phyloP scores from a whole-genome alignment of 2,329 filamentous ascomycete genomes.

The Arthrobotrys iridis region DNA sequence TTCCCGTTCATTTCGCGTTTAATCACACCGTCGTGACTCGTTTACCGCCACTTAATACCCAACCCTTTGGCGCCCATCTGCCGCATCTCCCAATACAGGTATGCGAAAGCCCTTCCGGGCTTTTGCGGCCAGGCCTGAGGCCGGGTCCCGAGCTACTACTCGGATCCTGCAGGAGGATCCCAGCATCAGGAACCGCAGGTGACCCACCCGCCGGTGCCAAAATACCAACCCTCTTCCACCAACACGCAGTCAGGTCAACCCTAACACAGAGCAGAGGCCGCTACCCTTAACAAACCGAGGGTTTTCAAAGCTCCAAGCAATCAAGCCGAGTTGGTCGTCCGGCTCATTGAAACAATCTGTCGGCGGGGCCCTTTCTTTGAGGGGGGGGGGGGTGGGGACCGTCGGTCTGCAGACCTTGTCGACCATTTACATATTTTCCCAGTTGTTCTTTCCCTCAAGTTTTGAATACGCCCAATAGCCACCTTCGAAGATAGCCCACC shows the following conservation, averaged over 20 bases:
- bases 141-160: conserved; percentile 18
- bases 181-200: conserved; percentile 36
- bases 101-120: background rate
- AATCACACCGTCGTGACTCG: conserved; percentile 1
- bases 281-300: conserved; percentile 27
- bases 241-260: too few relatives aligned
- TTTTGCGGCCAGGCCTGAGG: conserved; percentile 13
- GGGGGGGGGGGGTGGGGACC: too few relatives aligned
- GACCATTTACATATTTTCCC: background rate
- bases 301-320: conserved; percentile 25
- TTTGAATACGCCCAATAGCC: conserved; percentile 27
- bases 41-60: background rate
- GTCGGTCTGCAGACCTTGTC: conserved; percentile 24
- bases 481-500: conserved; percentile 26
- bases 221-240: conserved; percentile 11
- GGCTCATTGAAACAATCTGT: conserved; percentile 15
- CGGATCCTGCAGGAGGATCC: conserved; percentile 28
- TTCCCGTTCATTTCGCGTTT: background rate
- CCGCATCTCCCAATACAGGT: background rate
- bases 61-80: background rate
- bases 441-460: background rate
- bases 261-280: conserved; percentile 17
- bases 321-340: conserved; percentile 12
- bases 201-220: conserved; percentile 24
- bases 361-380: conserved; percentile 39